Evolutionary conservation across 2,329 filamentous ascomycete genomes (phyloP), one percentile per base, ranked within the genome.

Genomic region (Hirsutella minnesotensis): DNA sequence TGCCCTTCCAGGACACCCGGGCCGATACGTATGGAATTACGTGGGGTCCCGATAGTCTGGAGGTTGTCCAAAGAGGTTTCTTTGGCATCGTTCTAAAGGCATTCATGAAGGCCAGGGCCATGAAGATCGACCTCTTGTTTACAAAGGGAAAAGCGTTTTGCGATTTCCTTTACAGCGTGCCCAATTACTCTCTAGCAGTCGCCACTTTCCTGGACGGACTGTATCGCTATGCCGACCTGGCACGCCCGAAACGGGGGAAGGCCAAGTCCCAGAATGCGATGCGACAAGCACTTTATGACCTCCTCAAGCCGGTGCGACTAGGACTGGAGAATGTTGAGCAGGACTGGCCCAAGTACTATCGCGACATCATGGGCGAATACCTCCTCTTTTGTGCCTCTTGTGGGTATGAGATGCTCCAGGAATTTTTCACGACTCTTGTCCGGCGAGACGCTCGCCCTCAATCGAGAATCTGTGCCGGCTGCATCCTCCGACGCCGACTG

Each of bases 301-400:
- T 63, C 2, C 38, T 62, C 4, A 63, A 59, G 40, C 54, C 59
- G 0, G 50, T 64, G 1, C 47, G 55, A 2, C 42, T 56, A 7
- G 56, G 55, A 0, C 22, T 62, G 0, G 53, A 58, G 9, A 19
- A 18, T 0, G 19, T 56, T 1, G 42, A 48, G 0, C 8, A 36
- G 0, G 56, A 61, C 20, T 53, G 49, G 48, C 44, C 47, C 0
- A 27, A 36, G 0, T 60, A 51, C 36, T 63, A 60, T 42, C 40
- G 41, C 1, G 4, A 42, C 0, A n/a, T 38, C 5, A 58, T 61
- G 58, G 56, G 49, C 0, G 37, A 42, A 3, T 18, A 44, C 2
- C 38, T 55, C 3, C 9, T 51, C 0, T 61, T 60, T 31, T 65
- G 62, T 40, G 53, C 48, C 0, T 63, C 58, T 1, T 65, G 62